A percentile compares a stretch with the other conserved stretches of the same genome.
Conservation (phyloP, 768 basidiomycete species). For the Mycena pura region DNA sequence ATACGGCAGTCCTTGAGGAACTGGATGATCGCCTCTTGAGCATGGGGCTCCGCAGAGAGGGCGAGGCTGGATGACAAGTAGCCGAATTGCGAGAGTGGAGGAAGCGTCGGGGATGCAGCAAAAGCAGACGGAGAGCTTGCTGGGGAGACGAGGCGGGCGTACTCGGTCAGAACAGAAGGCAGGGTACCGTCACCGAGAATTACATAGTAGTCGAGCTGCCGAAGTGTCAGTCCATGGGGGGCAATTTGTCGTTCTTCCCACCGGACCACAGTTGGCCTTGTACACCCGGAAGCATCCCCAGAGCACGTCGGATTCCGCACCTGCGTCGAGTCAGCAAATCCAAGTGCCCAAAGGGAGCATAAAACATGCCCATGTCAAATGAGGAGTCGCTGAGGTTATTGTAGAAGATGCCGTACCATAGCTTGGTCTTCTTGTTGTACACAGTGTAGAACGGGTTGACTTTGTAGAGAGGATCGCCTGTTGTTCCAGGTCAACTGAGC, state of each 20-base stretch:
- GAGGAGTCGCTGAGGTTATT: slow-evolving; percentile 26
- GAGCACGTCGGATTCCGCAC: slow-evolving; percentile 20
- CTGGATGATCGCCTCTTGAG: slow-evolving; percentile 25
- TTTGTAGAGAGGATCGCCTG: slow-evolving; percentile 24
- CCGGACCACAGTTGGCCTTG: slow-evolving; percentile 26
- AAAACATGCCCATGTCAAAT: slow-evolving; percentile 15
- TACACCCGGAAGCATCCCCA: slow-evolving; percentile 27
- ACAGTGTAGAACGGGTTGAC: slow-evolving; percentile 28
- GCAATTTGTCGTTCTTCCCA: background rate
- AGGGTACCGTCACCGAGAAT: slow-evolving; percentile 27
- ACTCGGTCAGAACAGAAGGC: slow-evolving; percentile 25
- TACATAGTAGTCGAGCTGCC: slow-evolving; percentile 25
- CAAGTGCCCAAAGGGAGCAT: background rate
- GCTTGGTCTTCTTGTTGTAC: slow-evolving; percentile 27
- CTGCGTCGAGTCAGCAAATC: background rate
- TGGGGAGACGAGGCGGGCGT: slow-evolving; percentile 26
- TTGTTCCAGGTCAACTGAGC: background rate
- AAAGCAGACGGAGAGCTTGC: slow-evolving; percentile 6
- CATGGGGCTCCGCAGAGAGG: slow-evolving; percentile 23
- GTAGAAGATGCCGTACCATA: slow-evolving; percentile 28
- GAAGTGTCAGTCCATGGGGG: background rate
- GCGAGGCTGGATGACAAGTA: slow-evolving; percentile 26
- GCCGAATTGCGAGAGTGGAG: slow-evolving; percentile 28
- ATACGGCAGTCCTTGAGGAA: slow-evolving; percentile 27
- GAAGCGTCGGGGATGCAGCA: slow-evolving; percentile 23